Evolutionary conservation across 345 rosid genomes (phyloP).

Genomic region (Dipteronia sinensis): DNA sequence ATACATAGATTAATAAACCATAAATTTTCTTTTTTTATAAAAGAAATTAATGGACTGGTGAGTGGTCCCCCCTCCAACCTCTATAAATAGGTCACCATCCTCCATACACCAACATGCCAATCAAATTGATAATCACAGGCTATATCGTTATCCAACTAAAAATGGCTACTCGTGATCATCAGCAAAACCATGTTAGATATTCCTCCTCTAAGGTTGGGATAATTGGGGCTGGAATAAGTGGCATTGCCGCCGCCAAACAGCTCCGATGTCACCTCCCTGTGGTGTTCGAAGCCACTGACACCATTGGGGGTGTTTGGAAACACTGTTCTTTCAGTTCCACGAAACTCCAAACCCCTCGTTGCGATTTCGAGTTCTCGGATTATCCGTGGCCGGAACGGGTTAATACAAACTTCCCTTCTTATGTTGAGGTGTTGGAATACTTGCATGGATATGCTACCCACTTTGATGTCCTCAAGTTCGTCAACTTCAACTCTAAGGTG

Average conservation of each 20-base stretch:
- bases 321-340: constrained; percentile 46
- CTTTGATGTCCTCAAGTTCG: constrained; percentile 42
- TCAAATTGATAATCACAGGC: neutral
- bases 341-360: constrained; percentile 49
- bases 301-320: constrained; percentile 75
- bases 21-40: neutral
- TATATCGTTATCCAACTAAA: neutral
- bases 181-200: constrained; percentile 8
- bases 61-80: neutral
- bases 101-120: neutral
- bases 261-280: constrained; percentile 35
- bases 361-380: constrained; percentile 45
- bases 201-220: constrained; percentile 44
- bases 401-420: constrained; percentile 40
- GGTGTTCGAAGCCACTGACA: constrained; percentile 50
- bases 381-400: constrained; percentile 49
- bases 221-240: constrained; percentile 68
- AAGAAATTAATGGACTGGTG: neutral
- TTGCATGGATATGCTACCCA: constrained; percentile 38
- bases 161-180: neutral
- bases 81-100: constrained; percentile 21
- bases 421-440: constrained; percentile 40
- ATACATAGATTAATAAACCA: too few species aligned
- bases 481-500: constrained; percentile 45
- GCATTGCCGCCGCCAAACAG: constrained; percentile 52